A percentile compares a stretch with the other conserved stretches of the same genome.
These are phyloP conservation scores for Aspergillus sp. DNA, from an alignment of 2,329 filamentous ascomycete species.

Conservation along the genomic window DNA sequence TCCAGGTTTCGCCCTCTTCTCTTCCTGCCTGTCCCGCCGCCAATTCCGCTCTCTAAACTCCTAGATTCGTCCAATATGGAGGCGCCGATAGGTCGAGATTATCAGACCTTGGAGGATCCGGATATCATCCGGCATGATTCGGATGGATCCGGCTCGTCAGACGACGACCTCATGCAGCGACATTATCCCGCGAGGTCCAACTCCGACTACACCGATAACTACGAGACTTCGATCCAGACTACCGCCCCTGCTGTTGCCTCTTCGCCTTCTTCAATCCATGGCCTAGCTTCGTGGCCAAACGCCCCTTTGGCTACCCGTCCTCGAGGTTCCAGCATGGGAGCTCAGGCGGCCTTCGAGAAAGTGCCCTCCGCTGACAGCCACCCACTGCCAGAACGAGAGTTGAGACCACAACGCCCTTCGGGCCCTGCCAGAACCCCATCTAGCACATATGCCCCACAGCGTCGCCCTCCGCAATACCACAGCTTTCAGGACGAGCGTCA, in stretches of 20 bases:
- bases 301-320: slow-evolving; percentile 28
- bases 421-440: slow-evolving; percentile 66
- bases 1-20: no score
- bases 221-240: slow-evolving; percentile 23
- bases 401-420: slow-evolving; percentile 57
- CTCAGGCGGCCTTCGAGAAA: slow-evolving; percentile 36
- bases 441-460: slow-evolving; percentile 64
- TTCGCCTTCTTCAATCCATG: slow-evolving; percentile 23
- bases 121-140: slow-evolving; percentile 35
- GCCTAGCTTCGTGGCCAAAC: slow-evolving; percentile 28
- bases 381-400: slow-evolving; percentile 24
- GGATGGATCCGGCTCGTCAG: slow-evolving; percentile 35
- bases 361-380: slow-evolving; percentile 20
- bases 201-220: slow-evolving; percentile 24
- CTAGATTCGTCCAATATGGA: slow-evolving; percentile 8
- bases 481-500: slow-evolving; percentile 42
- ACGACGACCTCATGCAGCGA: slow-evolving; percentile 29
- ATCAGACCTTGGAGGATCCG: slow-evolving; percentile 36
- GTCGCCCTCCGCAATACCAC: slow-evolving; percentile 46
- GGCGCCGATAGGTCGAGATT: slow-evolving; percentile 12
- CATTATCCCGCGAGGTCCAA: slow-evolving; percentile 24
- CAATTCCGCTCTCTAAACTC: no score
- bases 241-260: slow-evolving; percentile 26
- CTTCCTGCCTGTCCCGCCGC: no score
- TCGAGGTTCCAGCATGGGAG: slow-evolving; percentile 37